A percentile compares a stretch with the other conserved stretches of the same genome.
Conservation (phyloP, 129 eudicot genomes). For the Pulicaria dysenterica region DNA sequence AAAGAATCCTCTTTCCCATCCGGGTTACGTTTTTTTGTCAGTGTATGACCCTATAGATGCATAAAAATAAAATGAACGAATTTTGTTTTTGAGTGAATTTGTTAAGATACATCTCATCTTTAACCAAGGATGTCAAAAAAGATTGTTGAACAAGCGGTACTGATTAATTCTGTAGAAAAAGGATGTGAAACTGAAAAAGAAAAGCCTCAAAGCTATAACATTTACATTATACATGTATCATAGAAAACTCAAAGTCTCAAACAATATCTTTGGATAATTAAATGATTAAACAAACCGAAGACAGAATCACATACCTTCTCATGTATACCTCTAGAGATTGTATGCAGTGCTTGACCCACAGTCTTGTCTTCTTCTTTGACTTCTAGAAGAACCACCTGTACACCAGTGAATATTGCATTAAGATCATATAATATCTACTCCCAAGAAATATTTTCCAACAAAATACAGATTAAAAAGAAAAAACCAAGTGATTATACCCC, state of each 20-base stretch:
- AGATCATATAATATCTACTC: neutral
- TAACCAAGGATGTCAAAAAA: neutral
- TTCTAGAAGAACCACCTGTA: slow-evolving; percentile 52
- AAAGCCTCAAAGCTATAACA: neutral
- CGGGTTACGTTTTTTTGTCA: slow-evolving; percentile 47
- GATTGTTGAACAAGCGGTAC: neutral
- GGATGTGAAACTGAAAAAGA: slow-evolving; percentile 1
- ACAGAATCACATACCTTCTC: slow-evolving; percentile 49
- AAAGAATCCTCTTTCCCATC: slow-evolving; percentile 53
- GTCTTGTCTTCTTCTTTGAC: slow-evolving; percentile 68
- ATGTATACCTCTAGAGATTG: slow-evolving; percentile 60
- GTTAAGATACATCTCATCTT: neutral
- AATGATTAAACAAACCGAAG: neutral
- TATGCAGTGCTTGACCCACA: slow-evolving; percentile 56
- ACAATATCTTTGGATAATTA: neutral
- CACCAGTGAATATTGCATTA: slow-evolving; percentile 8
- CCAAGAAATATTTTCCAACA: neutral
- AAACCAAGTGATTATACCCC: slow-evolving; percentile 44
- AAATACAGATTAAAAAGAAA: neutral
- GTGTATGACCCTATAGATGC: slow-evolving; percentile 65
- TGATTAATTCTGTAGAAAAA: too few species aligned
- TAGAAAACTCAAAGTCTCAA: neutral
- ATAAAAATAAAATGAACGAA: neutral
- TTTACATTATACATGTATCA: neutral
- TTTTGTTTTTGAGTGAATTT: slow-evolving; percentile 1